phyloP scores from a whole-genome alignment of 2,329 filamentous ascomycete genomes.

The Aspergillus ibericus region DNA sequence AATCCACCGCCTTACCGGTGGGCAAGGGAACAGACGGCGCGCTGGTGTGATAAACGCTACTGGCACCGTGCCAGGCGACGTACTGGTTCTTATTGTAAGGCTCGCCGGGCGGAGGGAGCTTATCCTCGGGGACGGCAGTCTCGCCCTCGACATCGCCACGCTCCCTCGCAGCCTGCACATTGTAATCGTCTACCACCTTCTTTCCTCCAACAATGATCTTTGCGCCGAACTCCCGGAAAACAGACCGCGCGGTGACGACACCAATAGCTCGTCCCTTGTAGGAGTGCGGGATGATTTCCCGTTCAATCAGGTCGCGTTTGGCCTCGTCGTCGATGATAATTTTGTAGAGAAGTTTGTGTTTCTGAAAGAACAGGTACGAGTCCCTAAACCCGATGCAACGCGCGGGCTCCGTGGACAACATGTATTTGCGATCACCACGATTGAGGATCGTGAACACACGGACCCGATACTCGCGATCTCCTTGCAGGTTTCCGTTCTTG shows the following conservation, averaged over 20 bases:
- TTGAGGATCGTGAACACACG: conserved; percentile 89
- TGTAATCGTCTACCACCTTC: conserved; percentile 85
- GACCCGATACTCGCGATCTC: conserved; percentile 87
- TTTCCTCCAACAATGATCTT: conserved; percentile 90
- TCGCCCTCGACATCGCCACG: conserved; percentile 84
- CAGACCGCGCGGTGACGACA: conserved; percentile 91
- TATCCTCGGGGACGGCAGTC: conserved; percentile 85
- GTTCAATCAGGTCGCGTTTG: conserved; percentile 92
- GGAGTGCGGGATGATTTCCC: conserved; percentile 92
- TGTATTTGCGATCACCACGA: conserved; percentile 84
- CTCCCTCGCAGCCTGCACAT: conserved; percentile 70
- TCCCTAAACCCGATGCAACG: conserved; percentile 96
- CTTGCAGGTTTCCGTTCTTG: conserved; percentile 78
- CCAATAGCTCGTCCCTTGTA: conserved; percentile 98
- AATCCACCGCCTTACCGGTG: conserved; percentile 70
- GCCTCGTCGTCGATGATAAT: conserved; percentile 98
- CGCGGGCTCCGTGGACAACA: conserved; percentile 96
- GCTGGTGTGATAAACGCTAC: conserved; percentile 87
- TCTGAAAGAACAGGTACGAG: conserved; percentile 98
- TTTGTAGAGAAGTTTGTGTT: conserved; percentile 94
- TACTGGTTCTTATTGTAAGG: conserved; percentile 99
- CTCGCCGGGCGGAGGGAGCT: conserved; percentile 70
- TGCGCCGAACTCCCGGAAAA: conserved; percentile 95
- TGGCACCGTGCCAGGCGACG: conserved; percentile 97
- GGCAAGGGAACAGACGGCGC: conserved; percentile 73